Percentiles rank a stretch among this genome's conserved stretches.
These are phyloP conservation scores for Orbilia brochopaga DNA, from an alignment of 2,329 filamentous ascomycete genomes.

Conservation along the genomic window DNA sequence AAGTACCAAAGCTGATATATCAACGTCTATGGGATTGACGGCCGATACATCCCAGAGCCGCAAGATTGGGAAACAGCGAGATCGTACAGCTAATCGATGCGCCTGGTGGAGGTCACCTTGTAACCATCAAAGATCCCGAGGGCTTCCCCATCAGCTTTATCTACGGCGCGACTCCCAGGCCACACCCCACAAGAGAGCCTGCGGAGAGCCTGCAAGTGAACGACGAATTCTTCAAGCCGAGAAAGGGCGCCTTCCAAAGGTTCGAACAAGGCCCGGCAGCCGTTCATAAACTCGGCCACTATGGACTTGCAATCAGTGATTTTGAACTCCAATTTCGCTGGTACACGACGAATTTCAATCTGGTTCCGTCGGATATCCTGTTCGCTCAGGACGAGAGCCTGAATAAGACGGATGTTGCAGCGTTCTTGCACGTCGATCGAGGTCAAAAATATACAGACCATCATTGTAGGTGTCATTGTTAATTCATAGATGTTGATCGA, in stretches of 20 bases:
- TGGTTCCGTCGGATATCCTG: constrained; percentile 56
- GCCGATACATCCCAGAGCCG: constrained; percentile 14
- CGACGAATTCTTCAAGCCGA: constrained; percentile 55
- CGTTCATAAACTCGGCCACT: constrained; percentile 57
- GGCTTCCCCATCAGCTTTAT: constrained; percentile 59
- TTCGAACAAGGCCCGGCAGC: constrained; percentile 56
- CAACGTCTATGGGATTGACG: too few relatives aligned
- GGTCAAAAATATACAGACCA: constrained; percentile 64
- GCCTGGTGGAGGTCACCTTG: constrained; percentile 58
- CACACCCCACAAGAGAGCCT: constrained; percentile 52
- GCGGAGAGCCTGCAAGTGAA: constrained; percentile 54
- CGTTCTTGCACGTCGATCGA: constrained; percentile 65
- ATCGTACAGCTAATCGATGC: constrained; percentile 57
- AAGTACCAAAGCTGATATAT: too few relatives aligned
- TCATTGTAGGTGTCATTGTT: constrained; percentile 57
- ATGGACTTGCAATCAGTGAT: constrained; percentile 54
- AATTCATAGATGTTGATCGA: not conserved
- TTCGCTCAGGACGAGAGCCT: constrained; percentile 52
- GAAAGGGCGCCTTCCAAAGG: constrained; percentile 55
- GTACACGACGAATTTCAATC: constrained; percentile 56
- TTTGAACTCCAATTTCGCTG: constrained; percentile 55
- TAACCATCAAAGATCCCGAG: constrained; percentile 59
- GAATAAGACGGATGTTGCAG: constrained; percentile 58
- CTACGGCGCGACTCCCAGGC: constrained; percentile 55
- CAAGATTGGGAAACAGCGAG: constrained; percentile 55